A percentile compares a stretch with the other conserved stretches of the same genome.
These are phyloP conservation scores for Melanopsichium pennsylvanicum DNA, from an alignment of 1,284 basidiomycete genomes.

Conservation along the genomic window DNA sequence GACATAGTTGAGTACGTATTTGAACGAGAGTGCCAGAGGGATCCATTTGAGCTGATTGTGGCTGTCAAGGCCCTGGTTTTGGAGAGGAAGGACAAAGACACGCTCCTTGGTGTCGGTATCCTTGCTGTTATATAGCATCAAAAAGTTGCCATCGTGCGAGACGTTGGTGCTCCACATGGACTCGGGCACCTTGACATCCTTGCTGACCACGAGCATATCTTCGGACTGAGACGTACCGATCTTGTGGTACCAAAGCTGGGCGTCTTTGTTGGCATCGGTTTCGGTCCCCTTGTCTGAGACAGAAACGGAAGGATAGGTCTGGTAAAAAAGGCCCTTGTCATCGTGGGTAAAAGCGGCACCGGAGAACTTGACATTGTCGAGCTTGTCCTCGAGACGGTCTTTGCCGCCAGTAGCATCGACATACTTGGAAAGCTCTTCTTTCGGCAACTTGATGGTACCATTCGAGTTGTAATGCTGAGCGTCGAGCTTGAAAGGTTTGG, in stretches of 20 bases:
- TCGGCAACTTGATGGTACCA: conserved; percentile 41
- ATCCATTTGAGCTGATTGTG: conserved; percentile 52
- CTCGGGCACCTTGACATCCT: conserved; percentile 50
- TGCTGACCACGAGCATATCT: conserved; percentile 58
- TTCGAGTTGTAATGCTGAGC: conserved; percentile 36
- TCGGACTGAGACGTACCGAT: conserved; percentile 58
- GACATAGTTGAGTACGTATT: conserved; percentile 54
- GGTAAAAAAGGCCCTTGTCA: conserved; percentile 63
- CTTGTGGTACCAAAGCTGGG: conserved; percentile 61
- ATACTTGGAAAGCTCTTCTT: conserved; percentile 30
- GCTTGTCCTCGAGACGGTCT: conserved; percentile 52
- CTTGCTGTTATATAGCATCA: conserved; percentile 55
- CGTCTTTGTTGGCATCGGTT: conserved; percentile 62
- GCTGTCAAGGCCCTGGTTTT: conserved; percentile 22
- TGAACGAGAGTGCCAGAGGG: conserved; percentile 54
- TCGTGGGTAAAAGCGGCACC: conserved; percentile 58
- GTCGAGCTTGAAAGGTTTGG: conserved; percentile 50
- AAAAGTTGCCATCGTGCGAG: conserved; percentile 58
- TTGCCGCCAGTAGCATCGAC: conserved; percentile 48
- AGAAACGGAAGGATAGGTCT: conserved; percentile 52
- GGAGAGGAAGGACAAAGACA: conserved; percentile 48
- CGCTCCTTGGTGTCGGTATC: conserved; percentile 62
- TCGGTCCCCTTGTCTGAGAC: conserved; percentile 61
- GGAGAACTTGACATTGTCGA: conserved; percentile 62
- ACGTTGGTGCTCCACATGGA: conserved; percentile 57